phyloP scores from a whole-genome alignment of 805 yeast genomes.

The Grigorovia yakushimaensis region DNA sequence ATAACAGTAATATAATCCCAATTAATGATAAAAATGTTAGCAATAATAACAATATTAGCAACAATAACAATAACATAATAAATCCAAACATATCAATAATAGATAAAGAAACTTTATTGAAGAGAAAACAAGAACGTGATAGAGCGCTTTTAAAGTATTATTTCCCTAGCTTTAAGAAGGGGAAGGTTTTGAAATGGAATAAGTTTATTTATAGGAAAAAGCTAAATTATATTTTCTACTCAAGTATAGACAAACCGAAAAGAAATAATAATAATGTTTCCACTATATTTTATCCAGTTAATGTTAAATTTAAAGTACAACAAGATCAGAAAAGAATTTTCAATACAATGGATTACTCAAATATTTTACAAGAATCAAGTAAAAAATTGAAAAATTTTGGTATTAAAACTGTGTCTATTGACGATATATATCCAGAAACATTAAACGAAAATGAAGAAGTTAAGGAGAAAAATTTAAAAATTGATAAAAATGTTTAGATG shows the following conservation, averaged over 20 bases:
- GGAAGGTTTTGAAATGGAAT: constrained; percentile 46
- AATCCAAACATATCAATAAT: not conserved
- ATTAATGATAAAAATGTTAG: not conserved
- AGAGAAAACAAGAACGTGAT: constrained; percentile 24
- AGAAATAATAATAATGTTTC: not conserved
- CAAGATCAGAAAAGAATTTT: constrained; percentile 43
- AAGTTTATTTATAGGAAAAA: constrained; percentile 42
- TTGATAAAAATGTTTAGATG: constrained; percentile 10
- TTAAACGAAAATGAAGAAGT: constrained; percentile 8
- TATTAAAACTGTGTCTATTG: constrained; percentile 13
- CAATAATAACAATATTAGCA: not conserved
- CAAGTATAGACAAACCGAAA: constrained; percentile 8
- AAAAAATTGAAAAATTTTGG: constrained; percentile 9
- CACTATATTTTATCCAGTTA: constrained; percentile 38
- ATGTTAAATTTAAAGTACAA: constrained; percentile 42
- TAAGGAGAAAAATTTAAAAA: constrained; percentile 13
- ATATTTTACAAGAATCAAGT: constrained; percentile 3
- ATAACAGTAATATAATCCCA: not conserved
- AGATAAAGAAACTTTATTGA: constrained; percentile 5
- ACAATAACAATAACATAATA: not conserved
- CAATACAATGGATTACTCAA: constrained; percentile 13
- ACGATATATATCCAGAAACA: constrained; percentile 16
- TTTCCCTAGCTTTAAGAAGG: constrained; percentile 44
- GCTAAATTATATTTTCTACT: constrained; percentile 27
- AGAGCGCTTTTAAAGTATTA: constrained; percentile 35